Evolutionary conservation across 208 protist species (phyloP).

Genomic region (Balamuthia mandrillaris): DNA sequence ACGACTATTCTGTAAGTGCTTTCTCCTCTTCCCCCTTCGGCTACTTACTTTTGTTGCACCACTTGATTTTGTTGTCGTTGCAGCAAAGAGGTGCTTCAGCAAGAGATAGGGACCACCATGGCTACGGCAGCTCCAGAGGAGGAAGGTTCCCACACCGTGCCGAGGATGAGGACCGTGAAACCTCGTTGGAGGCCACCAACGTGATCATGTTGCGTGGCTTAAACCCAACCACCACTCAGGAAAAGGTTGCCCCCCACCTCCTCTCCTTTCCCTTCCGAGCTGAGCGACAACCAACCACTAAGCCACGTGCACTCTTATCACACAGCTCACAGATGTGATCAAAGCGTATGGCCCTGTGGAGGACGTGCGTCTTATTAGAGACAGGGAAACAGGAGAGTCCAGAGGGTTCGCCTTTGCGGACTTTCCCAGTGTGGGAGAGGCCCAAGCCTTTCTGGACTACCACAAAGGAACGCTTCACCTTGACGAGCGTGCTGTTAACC

Average conservation of each 20-base stretch:
- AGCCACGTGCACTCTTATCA: neutral
- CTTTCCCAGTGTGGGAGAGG: constrained; percentile 15
- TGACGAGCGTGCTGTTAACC: neutral
- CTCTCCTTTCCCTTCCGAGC: neutral
- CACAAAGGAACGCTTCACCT: neutral
- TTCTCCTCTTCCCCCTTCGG: too few relatives aligned
- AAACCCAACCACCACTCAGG: constrained; percentile 1
- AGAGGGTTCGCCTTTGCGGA: constrained; percentile 22
- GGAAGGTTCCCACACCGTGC: too few relatives aligned
- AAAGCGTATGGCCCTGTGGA: constrained; percentile 9
- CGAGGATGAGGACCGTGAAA: too few relatives aligned
- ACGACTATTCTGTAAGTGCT: too few relatives aligned
- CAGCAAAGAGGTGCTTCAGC: too few relatives aligned
- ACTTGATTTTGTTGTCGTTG: too few relatives aligned
- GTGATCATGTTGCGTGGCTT: neutral
- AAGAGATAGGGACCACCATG: too few relatives aligned
- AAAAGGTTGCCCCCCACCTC: neutral
- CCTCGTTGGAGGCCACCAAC: neutral
- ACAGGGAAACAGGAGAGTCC: constrained; percentile 34
- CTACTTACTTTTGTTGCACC: too few relatives aligned
- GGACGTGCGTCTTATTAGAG: constrained; percentile 21
- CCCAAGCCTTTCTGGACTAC: constrained; percentile 21
- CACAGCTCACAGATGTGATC: neutral
- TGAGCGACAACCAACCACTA: neutral
- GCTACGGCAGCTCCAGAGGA: too few relatives aligned